A percentile compares a stretch with the other conserved stretches of the same genome.
phyloP scores from a whole-genome alignment of 371 early-diverging fungal genomes.

The Mortierella sp. region DNA sequence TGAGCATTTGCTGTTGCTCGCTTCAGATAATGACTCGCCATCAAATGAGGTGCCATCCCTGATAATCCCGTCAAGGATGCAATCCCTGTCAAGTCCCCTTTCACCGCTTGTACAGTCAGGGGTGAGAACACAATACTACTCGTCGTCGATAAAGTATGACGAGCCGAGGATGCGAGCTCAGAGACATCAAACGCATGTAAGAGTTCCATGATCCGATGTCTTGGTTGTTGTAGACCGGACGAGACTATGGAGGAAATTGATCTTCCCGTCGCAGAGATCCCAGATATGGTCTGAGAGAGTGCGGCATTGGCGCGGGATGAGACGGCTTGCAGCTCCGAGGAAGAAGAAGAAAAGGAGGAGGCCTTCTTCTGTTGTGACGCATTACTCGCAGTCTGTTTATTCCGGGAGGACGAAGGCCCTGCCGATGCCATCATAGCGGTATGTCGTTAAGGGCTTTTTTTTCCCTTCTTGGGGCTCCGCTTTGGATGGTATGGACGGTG shows the following conservation, averaged over 20 bases:
- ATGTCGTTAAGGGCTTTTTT: background rate
- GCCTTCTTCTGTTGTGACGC: slow-evolving; percentile 17
- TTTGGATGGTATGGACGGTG: too few relatives aligned
- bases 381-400: slow-evolving; percentile 25
- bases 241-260: slow-evolving; percentile 46
- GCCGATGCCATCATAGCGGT: slow-evolving; percentile 40
- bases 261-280: slow-evolving; percentile 41
- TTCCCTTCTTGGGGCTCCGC: background rate
- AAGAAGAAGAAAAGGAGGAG: slow-evolving; percentile 6
- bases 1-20: slow-evolving; percentile 48
- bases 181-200: slow-evolving; percentile 46
- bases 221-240: slow-evolving; percentile 46
- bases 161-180: slow-evolving; percentile 42
- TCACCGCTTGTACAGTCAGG: slow-evolving; percentile 54
- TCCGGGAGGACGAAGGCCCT: slow-evolving; percentile 32
- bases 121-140: slow-evolving; percentile 57
- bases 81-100: slow-evolving; percentile 55
- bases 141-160: slow-evolving; percentile 53
- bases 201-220: slow-evolving; percentile 47
- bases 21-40: slow-evolving; percentile 54
- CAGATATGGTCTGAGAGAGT: slow-evolving; percentile 44
- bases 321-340: slow-evolving; percentile 13
- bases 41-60: slow-evolving; percentile 56
- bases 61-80: slow-evolving; percentile 45
- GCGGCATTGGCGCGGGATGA: slow-evolving; percentile 35